Conservation (phyloP, 148 eudicot genomes). For the Rhododendron simsii region DNA sequence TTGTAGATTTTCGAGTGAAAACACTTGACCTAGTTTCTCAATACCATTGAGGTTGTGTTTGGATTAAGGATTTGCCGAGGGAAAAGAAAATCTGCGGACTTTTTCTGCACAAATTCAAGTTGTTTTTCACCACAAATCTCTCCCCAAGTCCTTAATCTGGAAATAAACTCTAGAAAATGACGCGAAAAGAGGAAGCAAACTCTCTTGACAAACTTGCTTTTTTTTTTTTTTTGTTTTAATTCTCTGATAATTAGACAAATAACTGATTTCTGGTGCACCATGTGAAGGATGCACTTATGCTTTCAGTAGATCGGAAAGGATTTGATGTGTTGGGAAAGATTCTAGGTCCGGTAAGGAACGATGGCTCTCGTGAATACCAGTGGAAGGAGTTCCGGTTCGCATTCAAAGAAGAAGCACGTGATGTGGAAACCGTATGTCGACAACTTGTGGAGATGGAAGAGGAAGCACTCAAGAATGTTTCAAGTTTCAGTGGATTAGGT, state of each 20-base stretch:
- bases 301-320: slow-evolving; percentile 74
- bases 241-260: background rate
- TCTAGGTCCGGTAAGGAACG: slow-evolving; percentile 28
- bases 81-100: background rate
- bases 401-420: slow-evolving; percentile 58
- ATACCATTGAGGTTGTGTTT: background rate
- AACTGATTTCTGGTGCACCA: slow-evolving; percentile 10
- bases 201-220: background rate
- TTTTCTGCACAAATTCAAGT: background rate
- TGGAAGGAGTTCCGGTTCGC: slow-evolving; percentile 74
- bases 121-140: background rate
- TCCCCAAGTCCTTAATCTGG: background rate
- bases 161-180: background rate
- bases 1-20: background rate
- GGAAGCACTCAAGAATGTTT: slow-evolving; percentile 58
- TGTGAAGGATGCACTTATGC: slow-evolving; percentile 66
- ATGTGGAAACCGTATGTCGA: slow-evolving; percentile 57
- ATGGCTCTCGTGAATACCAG: slow-evolving; percentile 44
- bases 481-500: slow-evolving; percentile 55
- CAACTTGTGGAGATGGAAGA: slow-evolving; percentile 80
- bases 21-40: slow-evolving; percentile 1
- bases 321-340: slow-evolving; percentile 68
- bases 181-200: background rate
- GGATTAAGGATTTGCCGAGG: background rate
- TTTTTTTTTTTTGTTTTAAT: background rate